Percentiles rank a stretch among this genome's conserved stretches.
Evolutionary conservation across 2,329 filamentous ascomycete species (phyloP).

Genomic region (Colletotrichum sublineola): DNA sequence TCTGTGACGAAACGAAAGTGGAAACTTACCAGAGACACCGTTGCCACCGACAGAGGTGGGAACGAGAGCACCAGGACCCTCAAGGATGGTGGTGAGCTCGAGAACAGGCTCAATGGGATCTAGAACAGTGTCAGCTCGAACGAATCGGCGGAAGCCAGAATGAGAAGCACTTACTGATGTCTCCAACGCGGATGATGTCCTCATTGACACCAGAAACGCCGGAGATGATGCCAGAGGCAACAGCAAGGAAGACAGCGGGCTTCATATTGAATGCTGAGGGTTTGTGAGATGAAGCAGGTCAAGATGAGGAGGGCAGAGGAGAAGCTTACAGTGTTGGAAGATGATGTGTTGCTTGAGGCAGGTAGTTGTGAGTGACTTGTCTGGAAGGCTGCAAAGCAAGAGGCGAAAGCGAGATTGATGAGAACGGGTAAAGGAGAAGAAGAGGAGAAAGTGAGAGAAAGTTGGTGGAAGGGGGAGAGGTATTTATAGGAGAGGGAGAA

Average conservation of each 20-base stretch:
- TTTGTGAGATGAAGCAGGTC: not conserved
- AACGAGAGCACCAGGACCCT: not conserved
- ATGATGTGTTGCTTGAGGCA: not conserved
- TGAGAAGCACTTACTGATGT: not conserved
- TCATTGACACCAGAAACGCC: not conserved
- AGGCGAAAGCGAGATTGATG: not conserved
- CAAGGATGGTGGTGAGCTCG: not conserved
- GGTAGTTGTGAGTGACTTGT: too few species aligned
- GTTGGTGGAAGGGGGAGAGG: not conserved
- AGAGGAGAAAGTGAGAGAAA: conserved; percentile 4
- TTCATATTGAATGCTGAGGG: not conserved
- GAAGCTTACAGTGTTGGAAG: not conserved
- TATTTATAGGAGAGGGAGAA: conserved; percentile 5
- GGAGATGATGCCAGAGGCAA: not conserved
- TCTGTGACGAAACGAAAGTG: not conserved
- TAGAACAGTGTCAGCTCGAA: not conserved
- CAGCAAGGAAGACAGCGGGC: not conserved
- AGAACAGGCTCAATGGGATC: not conserved
- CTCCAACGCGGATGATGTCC: not conserved
- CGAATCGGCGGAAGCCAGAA: too few species aligned
- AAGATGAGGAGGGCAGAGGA: not conserved
- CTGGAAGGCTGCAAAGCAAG: not conserved
- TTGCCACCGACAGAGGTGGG: not conserved
- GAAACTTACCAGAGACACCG: not conserved
- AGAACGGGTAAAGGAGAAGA: not conserved